Percentiles rank a stretch among this genome's conserved stretches.
Evolutionary conservation across 768 basidiomycete genomes (phyloP).

Genomic region (Russula compacta): DNA sequence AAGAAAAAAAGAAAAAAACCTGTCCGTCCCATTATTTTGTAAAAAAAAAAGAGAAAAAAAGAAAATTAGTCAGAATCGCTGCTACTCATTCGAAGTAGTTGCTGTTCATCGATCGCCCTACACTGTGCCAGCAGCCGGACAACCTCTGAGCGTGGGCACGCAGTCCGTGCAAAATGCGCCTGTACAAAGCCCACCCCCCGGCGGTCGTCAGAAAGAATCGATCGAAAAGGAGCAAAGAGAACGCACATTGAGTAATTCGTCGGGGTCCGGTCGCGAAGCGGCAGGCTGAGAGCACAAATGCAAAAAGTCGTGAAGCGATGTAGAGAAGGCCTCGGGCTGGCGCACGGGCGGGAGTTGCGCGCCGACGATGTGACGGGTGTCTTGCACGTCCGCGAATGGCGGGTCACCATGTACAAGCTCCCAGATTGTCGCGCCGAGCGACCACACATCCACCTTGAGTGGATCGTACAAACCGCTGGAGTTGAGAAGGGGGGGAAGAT

Average conservation of each 20-base stretch:
- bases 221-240: neutral
- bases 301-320: slow-evolving; percentile 21
- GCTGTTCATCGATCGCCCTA: slow-evolving; percentile 19
- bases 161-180: slow-evolving; percentile 18
- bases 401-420: slow-evolving; percentile 17
- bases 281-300: slow-evolving; percentile 19
- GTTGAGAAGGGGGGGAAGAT: too few relatives aligned
- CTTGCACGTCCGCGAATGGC: slow-evolving; percentile 18
- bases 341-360: slow-evolving; percentile 16
- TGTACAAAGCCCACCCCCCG: neutral
- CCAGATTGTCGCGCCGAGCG: slow-evolving; percentile 20
- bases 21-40: neutral
- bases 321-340: slow-evolving; percentile 15
- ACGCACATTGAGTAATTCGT: slow-evolving; percentile 20
- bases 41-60: too few relatives aligned
- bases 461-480: slow-evolving; percentile 18
- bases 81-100: slow-evolving; percentile 10
- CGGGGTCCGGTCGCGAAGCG: slow-evolving; percentile 17
- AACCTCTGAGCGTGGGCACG: slow-evolving; percentile 19
- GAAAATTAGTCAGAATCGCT: slow-evolving; percentile 6
- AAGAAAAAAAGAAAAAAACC: neutral
- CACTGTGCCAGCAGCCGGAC: slow-evolving; percentile 20
- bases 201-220: neutral
- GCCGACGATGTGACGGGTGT: slow-evolving; percentile 5
- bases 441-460: slow-evolving; percentile 21